These are phyloP conservation scores for Bacidia rubella DNA, from an alignment of 495 filamentous ascomycete genomes.

Conservation along the genomic window DNA sequence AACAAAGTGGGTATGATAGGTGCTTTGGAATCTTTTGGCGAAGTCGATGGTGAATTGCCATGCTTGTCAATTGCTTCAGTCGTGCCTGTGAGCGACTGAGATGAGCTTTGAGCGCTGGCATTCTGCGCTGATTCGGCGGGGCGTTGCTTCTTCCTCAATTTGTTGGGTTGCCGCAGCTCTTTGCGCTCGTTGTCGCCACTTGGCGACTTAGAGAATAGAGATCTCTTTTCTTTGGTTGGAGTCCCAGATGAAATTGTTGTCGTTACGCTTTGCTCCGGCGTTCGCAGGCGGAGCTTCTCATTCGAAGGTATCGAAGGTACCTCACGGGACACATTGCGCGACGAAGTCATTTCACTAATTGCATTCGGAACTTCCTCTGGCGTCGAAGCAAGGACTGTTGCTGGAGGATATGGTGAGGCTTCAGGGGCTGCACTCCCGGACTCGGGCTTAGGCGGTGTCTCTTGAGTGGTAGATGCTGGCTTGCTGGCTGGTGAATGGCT, in stretches of 20 bases:
- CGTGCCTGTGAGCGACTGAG: conserved; percentile 45
- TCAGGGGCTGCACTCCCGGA: neutral
- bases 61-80: conserved; percentile 18
- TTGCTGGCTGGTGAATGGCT: conserved; percentile 1
- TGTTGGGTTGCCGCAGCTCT: conserved; percentile 57
- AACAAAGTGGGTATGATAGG: conserved; percentile 11
- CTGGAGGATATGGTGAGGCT: conserved; percentile 2
- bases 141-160: conserved; percentile 69
- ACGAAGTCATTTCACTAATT: neutral
- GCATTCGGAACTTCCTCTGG: neutral
- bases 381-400: conserved; percentile 1
- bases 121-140: conserved; percentile 48
- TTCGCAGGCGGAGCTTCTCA: conserved; percentile 31
- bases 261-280: conserved; percentile 16
- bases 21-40: conserved; percentile 16
- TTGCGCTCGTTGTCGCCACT: conserved; percentile 42
- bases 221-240: conserved; percentile 56
- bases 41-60: conserved; percentile 18
- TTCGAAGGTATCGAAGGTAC: conserved; percentile 20
- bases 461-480: conserved; percentile 4
- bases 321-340: neutral
- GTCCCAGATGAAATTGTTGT: conserved; percentile 37
- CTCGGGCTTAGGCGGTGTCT: conserved; percentile 3
- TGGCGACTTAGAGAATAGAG: conserved; percentile 56
- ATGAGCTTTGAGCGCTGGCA: conserved; percentile 76